Evolutionary conservation across 129 eudicot species (phyloP), one percentile per base, ranked within the genome.

Genomic region (Deinandra increscens): DNA sequence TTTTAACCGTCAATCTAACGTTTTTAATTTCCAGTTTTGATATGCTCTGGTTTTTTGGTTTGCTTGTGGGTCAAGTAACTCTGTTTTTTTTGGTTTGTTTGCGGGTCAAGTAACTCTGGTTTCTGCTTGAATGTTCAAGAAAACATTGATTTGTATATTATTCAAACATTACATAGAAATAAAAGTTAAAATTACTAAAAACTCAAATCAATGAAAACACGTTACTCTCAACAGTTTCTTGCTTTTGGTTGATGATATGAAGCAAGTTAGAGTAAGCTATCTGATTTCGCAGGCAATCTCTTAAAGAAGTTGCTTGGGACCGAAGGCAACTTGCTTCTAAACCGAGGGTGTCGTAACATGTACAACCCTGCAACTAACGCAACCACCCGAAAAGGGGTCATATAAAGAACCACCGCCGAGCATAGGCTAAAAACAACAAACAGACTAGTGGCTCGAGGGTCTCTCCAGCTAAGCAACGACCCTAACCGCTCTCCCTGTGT

Each of bases 401-500:
- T 76, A 12, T 86, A 86, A 45, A 89, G 91, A 66, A 83, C 79
- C 63, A 86, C 84, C 0, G 92, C 87, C 11, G 86, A 79, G 67
- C 83, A 69, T 23, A 89, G 81, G 50, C 90, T 79, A 68, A 89
- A 89, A 45, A 80, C 26, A 0, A 86, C 41, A 60, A 86, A 89
- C 10, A 89, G 81, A 46, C 90, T 76, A 0, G 96, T 89, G 5
- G 96, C 96, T 37, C 96, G 76, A 0, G 96, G 93, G 77, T 89
- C 96, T 29, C 96, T 66, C 96, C 96, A 89, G 67, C 83, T 82
- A 42, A 89, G 88, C 34, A 89, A 66, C 10, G 81, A 70, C 38
- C 82, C 84, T 44, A 86, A 34, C 29, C 96, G 86, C 66, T 89
- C 96, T 6, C 93, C 96, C 61, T 86, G 93, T 55, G 93, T 86